Evolutionary conservation across 2,329 filamentous ascomycete genomes (phyloP).

Genomic region (Talaromyces verruculosus): DNA sequence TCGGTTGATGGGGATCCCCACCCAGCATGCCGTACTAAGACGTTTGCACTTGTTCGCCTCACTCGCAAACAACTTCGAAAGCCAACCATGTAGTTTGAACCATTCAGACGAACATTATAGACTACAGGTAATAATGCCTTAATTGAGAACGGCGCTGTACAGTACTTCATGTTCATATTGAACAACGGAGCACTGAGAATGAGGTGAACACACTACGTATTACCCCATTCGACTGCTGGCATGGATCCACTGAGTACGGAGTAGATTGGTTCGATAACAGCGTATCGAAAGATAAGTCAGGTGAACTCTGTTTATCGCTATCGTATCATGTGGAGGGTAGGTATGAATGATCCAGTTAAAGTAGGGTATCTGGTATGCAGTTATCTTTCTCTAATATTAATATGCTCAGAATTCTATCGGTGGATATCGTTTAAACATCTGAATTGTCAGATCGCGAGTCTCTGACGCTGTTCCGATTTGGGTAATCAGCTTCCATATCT

Average conservation of each 20-base stretch:
- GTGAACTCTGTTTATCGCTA: neutral
- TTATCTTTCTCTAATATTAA: neutral
- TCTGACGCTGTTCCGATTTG: neutral
- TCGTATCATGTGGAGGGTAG: neutral
- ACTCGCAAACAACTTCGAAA: neutral
- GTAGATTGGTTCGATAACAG: neutral
- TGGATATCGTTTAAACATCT: neutral
- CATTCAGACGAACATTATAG: no score
- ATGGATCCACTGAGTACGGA: neutral
- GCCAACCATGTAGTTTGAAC: neutral
- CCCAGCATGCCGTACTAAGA: neutral
- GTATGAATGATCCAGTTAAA: neutral
- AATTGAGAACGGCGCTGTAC: neutral
- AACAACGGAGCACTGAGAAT: no score
- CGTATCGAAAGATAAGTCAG: neutral
- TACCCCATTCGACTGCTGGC: constrained; percentile 5
- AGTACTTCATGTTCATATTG: neutral
- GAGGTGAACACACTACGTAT: no score
- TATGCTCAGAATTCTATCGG: neutral
- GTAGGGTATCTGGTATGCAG: neutral
- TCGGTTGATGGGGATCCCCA: neutral
- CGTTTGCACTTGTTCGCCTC: neutral
- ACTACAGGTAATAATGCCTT: neutral
- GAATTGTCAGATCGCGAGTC: neutral
- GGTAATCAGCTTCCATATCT: constrained; percentile 6